Percentiles rank a stretch among this genome's conserved stretches.
These are phyloP conservation scores for Allomyces arbusculus DNA, from an alignment of 192 early-diverging fungal species.

Conservation along the genomic window DNA sequence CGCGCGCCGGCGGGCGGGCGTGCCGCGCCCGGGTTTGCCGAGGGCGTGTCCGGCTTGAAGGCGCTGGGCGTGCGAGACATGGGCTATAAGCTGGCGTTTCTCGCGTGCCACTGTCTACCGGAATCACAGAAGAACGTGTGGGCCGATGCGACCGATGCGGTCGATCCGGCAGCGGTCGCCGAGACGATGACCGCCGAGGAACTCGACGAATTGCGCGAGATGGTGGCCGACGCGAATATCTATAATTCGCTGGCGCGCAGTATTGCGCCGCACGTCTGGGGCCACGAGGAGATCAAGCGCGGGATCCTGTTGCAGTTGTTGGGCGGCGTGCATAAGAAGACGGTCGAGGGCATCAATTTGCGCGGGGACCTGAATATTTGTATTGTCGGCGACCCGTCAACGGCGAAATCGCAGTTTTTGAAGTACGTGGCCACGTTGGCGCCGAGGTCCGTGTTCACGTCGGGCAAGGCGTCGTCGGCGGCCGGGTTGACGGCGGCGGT, in stretches of 20 bases:
- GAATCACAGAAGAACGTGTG: slow-evolving; percentile 8
- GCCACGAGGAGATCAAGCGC: slow-evolving; percentile 11
- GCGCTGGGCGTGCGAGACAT: slow-evolving; percentile 76
- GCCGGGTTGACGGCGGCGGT: slow-evolving; percentile 97
- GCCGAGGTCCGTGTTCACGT: slow-evolving; percentile 88
- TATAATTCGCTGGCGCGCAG: slow-evolving; percentile 60
- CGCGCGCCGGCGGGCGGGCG: too few relatives aligned
- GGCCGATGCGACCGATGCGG: slow-evolving; percentile 8
- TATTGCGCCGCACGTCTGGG: slow-evolving; percentile 80
- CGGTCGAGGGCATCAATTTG: slow-evolving; percentile 86
- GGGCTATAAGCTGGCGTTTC: slow-evolving; percentile 79
- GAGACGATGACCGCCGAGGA: slow-evolving; percentile 47
- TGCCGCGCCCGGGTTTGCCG: slow-evolving; percentile 11
- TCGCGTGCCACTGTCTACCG: slow-evolving; percentile 40
- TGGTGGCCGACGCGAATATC: slow-evolving; percentile 42
- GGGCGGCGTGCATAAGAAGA: slow-evolving; percentile 83
- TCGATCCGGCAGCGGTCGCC: slow-evolving; percentile 19
- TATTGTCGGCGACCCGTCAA: slow-evolving; percentile 97
- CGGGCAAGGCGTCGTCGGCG: slow-evolving; percentile 87
- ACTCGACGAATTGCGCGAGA: slow-evolving; percentile 46
- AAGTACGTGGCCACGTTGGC: slow-evolving; percentile 88
- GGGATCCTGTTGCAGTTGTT: slow-evolving; percentile 60
- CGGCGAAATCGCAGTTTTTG: slow-evolving; percentile 95
- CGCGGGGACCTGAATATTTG: slow-evolving; percentile 94
- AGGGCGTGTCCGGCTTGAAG: slow-evolving; percentile 68